These are phyloP conservation scores for Porphyridium purpureum DNA, from an alignment of 23 red algal species.

Conservation along the genomic window DNA sequence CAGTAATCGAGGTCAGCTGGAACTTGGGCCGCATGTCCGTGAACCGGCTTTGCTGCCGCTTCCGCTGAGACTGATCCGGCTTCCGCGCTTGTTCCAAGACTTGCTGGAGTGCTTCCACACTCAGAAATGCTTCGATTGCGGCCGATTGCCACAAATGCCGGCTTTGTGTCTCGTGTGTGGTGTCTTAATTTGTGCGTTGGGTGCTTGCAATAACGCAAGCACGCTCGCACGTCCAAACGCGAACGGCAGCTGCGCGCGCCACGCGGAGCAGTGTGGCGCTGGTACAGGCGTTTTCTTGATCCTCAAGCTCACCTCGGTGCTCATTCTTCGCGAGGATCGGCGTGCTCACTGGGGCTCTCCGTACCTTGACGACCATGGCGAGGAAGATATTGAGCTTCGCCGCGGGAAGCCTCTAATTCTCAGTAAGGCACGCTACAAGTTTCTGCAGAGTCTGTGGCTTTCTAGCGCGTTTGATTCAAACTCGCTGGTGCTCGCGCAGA, in stretches of 20 bases:
- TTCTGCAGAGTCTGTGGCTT: slow-evolving; percentile 37
- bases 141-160: slow-evolving; percentile 6
- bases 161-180: slow-evolving; percentile 57
- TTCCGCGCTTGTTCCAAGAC: slow-evolving; percentile 21
- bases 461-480: slow-evolving; percentile 58
- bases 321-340: slow-evolving; percentile 30
- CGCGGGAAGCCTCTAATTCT: slow-evolving; percentile 45
- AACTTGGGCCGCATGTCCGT: no score
- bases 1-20: no score
- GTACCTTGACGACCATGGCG: slow-evolving; percentile 64
- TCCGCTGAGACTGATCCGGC: slow-evolving; percentile 10
- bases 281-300: slow-evolving; percentile 56
- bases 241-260: slow-evolving; percentile 1
- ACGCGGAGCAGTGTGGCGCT: slow-evolving; percentile 27
- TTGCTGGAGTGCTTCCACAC: slow-evolving; percentile 24
- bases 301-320: slow-evolving; percentile 22
- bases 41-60: no score
- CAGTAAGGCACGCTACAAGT: slow-evolving; percentile 12
- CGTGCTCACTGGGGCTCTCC: slow-evolving; percentile 35
- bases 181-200: slow-evolving; percentile 19
- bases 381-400: slow-evolving; percentile 45
- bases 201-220: slow-evolving; percentile 4
- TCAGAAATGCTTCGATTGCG: slow-evolving; percentile 15
- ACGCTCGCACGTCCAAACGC: background rate
- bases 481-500: slow-evolving; percentile 13